These are phyloP conservation scores for Capsicum pubescens DNA, from an alignment of 257 asterid species.

Conservation along the genomic window DNA sequence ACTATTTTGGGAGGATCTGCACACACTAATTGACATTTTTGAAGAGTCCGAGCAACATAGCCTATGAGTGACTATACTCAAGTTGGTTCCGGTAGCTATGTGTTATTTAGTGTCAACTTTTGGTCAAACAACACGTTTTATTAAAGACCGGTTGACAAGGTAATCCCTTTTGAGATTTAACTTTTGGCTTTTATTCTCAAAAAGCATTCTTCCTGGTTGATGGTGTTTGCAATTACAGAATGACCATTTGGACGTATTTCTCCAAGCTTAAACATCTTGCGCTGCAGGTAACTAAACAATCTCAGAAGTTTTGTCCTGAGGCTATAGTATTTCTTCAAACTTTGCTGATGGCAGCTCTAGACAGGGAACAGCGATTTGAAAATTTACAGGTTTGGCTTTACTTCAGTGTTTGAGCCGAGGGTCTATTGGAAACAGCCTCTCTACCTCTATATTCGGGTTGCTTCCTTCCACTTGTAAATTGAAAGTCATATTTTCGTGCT, in stretches of 20 bases:
- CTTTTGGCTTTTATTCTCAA: neutral
- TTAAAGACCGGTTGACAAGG: neutral
- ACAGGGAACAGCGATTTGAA: conserved; percentile 43
- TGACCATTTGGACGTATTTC: neutral
- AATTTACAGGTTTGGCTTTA: conserved; percentile 68
- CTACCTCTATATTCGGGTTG: too few relatives aligned
- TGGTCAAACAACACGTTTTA: neutral
- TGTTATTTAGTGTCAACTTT: neutral
- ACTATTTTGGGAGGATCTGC: too few relatives aligned
- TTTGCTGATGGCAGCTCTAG: conserved; percentile 71
- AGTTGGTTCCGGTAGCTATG: neutral
- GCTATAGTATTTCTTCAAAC: conserved; percentile 74
- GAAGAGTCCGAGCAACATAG: too few relatives aligned
- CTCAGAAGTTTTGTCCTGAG: conserved; percentile 82
- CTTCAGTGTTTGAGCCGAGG: too few relatives aligned
- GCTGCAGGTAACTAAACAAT: conserved; percentile 67
- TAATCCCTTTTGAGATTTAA: neutral
- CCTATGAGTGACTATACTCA: neutral
- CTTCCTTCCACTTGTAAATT: neutral
- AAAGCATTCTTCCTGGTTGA: neutral
- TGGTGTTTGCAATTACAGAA: conserved; percentile 16
- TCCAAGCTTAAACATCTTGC: neutral
- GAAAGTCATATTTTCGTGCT: conserved; percentile 20
- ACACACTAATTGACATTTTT: too few relatives aligned
- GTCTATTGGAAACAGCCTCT: too few relatives aligned